A percentile compares a stretch with the other conserved stretches of the same genome.
Evolutionary conservation across 1,284 basidiomycete genomes (phyloP).

Genomic region (Rugosomyces carneus): DNA sequence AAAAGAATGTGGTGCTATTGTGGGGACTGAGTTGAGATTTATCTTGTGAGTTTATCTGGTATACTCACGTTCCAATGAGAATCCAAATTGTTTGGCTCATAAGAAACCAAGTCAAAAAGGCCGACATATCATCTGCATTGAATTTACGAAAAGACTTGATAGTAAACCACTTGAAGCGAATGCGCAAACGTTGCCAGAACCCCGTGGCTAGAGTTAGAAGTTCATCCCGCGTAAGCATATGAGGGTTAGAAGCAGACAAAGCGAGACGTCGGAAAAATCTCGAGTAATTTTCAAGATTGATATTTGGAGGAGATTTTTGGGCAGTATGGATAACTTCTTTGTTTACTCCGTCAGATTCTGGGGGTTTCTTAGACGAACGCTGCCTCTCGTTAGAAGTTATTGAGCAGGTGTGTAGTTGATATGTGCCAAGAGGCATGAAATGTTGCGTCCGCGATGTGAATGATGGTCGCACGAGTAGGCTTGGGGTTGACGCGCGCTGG

Average conservation of each 20-base stretch:
- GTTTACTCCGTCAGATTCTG: conserved; percentile 1
- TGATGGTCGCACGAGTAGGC: background rate
- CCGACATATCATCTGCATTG: conserved; percentile 95
- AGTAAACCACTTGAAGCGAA: conserved; percentile 98
- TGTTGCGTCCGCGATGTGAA: background rate
- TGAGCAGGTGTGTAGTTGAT: conserved; percentile 10
- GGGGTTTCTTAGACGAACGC: background rate
- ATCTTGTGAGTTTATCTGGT: conserved; percentile 1
- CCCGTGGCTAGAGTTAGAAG: conserved; percentile 81
- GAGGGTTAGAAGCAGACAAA: conserved; percentile 68
- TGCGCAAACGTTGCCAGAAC: conserved; percentile 85
- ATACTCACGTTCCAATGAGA: conserved; percentile 84
- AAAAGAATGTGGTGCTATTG: conserved; percentile 88
- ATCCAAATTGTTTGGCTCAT: conserved; percentile 95
- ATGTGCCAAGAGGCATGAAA: background rate
- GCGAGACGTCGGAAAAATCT: conserved; percentile 75
- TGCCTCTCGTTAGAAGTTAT: conserved; percentile 1
- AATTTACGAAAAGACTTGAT: conserved; percentile 94
- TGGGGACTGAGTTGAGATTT: conserved; percentile 14
- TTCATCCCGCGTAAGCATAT: conserved; percentile 82
- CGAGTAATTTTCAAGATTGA: conserved; percentile 67
- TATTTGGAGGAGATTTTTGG: conserved; percentile 13
- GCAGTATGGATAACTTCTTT: background rate
- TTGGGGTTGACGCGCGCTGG: background rate
- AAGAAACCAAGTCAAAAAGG: conserved; percentile 92